Evolutionary conservation across 1,139 yeast genomes (phyloP).

Genomic region (Candida tropicalis): DNA sequence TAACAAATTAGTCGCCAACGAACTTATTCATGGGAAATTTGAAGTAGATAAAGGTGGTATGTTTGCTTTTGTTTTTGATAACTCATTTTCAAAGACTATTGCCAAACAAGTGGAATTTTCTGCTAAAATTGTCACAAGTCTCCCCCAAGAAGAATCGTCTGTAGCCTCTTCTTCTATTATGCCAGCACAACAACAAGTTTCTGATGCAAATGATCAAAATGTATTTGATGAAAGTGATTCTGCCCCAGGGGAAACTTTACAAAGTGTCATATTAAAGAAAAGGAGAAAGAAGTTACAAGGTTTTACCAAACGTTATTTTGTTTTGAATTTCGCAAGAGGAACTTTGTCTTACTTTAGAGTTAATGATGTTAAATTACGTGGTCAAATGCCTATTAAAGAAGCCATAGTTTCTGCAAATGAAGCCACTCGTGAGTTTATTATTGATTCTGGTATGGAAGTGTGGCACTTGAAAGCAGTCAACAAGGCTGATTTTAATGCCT

Average conservation of each 20-base stretch:
- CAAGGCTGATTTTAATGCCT: conserved; percentile 66
- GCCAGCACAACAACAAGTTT: conserved; percentile 10
- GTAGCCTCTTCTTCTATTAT: neutral
- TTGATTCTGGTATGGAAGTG: conserved; percentile 95
- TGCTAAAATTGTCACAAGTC: conserved; percentile 39
- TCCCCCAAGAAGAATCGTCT: conserved; percentile 4
- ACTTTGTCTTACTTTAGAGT: conserved; percentile 76
- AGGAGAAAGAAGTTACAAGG: conserved; percentile 83
- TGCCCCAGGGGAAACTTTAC: conserved; percentile 56
- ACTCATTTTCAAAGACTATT: conserved; percentile 83
- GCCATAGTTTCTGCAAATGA: conserved; percentile 82
- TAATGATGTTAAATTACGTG: conserved; percentile 76
- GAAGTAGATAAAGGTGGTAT: conserved; percentile 61
- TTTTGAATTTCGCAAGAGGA: conserved; percentile 79
- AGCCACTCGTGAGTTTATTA: conserved; percentile 66
- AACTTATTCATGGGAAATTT: conserved; percentile 63
- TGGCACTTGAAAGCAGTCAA: conserved; percentile 83
- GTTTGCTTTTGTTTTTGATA: conserved; percentile 89
- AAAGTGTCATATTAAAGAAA: conserved; percentile 73
- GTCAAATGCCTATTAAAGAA: conserved; percentile 86
- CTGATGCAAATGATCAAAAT: conserved; percentile 13
- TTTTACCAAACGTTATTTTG: conserved; percentile 80
- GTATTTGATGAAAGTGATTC: conserved; percentile 13
- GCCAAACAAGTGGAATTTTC: conserved; percentile 81
- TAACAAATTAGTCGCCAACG: conserved; percentile 55